Base-by-base conservation (phyloP, 345 rosid species). In the Nephelium lappaceum region DNA sequence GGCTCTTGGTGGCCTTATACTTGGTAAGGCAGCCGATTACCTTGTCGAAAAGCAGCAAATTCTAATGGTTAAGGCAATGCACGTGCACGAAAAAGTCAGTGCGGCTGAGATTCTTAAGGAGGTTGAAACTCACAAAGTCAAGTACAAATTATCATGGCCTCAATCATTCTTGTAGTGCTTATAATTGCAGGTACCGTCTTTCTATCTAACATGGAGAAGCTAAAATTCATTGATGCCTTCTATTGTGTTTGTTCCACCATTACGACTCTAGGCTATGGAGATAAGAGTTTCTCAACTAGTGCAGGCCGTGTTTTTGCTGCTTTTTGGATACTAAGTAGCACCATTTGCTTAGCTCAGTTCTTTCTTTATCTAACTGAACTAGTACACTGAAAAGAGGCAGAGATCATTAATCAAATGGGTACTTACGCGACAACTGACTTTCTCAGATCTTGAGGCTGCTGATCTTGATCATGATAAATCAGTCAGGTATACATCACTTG, bases 201-300 rank as follows among this genome's bases (percentile, higher is more conserved):
- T 75, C 77, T 89, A 67, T 69, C 25, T 18, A 10, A 58, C 0
- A 80, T 86, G 11, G 93, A 89, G 75, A 38, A 79, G 12, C 66
- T 85, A 38, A 72, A 75, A 16, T 53, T 84, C 27, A 68, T 86
- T 8, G 90, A 86, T 73, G 90, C 89, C 0, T 79, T 91, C 43
- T 89, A 88, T 70, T 89, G 91, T 67, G 95, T 88, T 47, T 86
- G 83, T 66, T 77, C 93, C 24, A 88, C 91, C 6, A 76, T 87
- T 9, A 88, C 91, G 1, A 89, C 95, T 27, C 86, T 88, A 0
- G 95, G 93, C 0, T 91, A 83, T 53, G 95, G 91, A 25, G 93
- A 91, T 55, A 69, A 85, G 76, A 91, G 88, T 84, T 88, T 89
- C 86, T 81, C 89, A 43, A 86, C 88, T 0, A 10, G 12, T 11